A percentile compares a stretch with the other conserved stretches of the same genome.
phyloP scores from a whole-genome alignment of 805 yeast species.

The Spathaspora sp. region DNA sequence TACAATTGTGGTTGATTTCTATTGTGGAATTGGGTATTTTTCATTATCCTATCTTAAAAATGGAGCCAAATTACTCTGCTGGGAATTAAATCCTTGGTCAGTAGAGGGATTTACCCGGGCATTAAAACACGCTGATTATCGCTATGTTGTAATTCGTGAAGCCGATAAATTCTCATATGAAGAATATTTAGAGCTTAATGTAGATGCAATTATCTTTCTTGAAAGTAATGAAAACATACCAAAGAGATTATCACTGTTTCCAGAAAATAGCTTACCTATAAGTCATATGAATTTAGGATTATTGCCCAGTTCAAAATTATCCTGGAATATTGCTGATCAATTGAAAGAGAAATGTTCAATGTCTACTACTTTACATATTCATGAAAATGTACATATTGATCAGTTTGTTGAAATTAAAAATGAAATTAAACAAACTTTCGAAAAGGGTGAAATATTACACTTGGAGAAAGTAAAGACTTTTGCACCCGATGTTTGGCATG shows the following conservation, averaged over 20 bases:
- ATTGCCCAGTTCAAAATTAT: constrained; percentile 63
- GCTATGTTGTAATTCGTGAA: constrained; percentile 24
- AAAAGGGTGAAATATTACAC: constrained; percentile 24
- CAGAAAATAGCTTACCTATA: constrained; percentile 19
- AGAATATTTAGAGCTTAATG: constrained; percentile 14
- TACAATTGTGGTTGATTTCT: constrained; percentile 60
- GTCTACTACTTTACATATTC: constrained; percentile 53
- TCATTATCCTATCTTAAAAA: constrained; percentile 56
- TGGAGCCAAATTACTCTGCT: constrained; percentile 59
- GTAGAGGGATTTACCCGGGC: constrained; percentile 66
- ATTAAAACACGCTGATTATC: constrained; percentile 41
- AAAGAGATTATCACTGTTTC: constrained; percentile 29
- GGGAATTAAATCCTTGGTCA: constrained; percentile 88
- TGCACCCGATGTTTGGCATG: constrained; percentile 85
- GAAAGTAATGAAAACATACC: constrained; percentile 59
- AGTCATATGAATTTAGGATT: constrained; percentile 75
- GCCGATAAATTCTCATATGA: constrained; percentile 26
- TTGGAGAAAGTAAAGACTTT: constrained; percentile 73
- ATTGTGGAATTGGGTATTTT: constrained; percentile 86
- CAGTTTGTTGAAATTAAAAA: constrained; percentile 29
- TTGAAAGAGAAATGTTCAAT: constrained; percentile 3
- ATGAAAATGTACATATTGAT: constrained; percentile 60
- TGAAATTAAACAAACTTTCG: constrained; percentile 9
- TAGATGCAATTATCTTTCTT: constrained; percentile 48
- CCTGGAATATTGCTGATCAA: constrained; percentile 52